Conservation (phyloP, 2,329 filamentous ascomycete genomes). For the Annulohypoxylon truncatum region DNA sequence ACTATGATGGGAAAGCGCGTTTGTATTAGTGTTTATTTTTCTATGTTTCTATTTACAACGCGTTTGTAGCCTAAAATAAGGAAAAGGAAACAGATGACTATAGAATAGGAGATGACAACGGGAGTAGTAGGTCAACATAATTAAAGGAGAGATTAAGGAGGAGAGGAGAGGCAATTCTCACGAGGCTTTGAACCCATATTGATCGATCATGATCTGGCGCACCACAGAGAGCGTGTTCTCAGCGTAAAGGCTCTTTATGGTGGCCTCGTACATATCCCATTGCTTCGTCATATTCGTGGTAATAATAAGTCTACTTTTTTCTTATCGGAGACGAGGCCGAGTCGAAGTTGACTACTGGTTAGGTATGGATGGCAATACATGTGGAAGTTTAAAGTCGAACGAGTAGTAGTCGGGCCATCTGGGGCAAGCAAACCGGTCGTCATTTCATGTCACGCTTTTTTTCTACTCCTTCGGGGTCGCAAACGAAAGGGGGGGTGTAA, state of each 20-base stretch:
- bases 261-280: conserved; percentile 44
- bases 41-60: background rate
- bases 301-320: background rate
- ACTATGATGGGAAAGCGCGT: conserved; percentile 37
- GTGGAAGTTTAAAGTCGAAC: background rate
- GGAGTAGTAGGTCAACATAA: background rate
- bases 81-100: background rate
- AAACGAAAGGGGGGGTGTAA: background rate
- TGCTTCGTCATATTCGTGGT: conserved; percentile 41
- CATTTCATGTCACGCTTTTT: background rate
- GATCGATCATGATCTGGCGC: conserved; percentile 46
- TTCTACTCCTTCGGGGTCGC: background rate
- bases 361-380: background rate
- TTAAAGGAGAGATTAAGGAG: background rate
- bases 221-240: conserved; percentile 45
- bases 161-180: conserved; percentile 54
- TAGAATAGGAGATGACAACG: background rate
- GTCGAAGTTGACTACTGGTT: background rate
- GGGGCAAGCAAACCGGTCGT: background rate
- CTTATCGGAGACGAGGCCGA: background rate
- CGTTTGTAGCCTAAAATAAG: background rate
- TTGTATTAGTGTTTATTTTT: conserved; percentile 8
- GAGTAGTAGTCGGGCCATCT: background rate
- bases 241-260: conserved; percentile 43
- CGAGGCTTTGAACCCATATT: conserved; percentile 53